phyloP scores from a whole-genome alignment of 345 rosid genomes.

The Stellera chamaejasme region DNA sequence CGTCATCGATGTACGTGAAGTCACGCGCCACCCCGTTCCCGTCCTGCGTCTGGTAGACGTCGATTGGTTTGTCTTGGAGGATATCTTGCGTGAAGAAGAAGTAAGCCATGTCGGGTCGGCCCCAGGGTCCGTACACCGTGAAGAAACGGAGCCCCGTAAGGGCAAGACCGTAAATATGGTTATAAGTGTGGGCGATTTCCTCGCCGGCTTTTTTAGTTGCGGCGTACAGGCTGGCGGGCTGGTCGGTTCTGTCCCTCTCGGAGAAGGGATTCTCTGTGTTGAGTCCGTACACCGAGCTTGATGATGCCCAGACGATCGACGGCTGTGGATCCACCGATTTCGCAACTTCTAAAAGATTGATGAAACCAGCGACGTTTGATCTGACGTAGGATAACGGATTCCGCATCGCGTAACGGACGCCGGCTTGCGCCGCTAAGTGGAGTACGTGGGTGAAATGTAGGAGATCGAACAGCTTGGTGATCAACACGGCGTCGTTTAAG shows the following conservation, averaged over 20 bases:
- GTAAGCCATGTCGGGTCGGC: conserved; percentile 4
- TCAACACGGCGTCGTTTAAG: conserved; percentile 51
- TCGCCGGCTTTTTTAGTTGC: conserved; percentile 22
- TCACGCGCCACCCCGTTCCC: background rate
- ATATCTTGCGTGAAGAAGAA: conserved; percentile 4
- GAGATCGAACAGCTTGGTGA: conserved; percentile 65
- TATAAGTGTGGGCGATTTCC: conserved; percentile 5
- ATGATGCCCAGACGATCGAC: conserved; percentile 77
- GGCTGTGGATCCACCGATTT: conserved; percentile 75
- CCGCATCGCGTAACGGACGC: conserved; percentile 87
- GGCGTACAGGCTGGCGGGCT: conserved; percentile 85
- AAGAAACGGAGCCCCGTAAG: conserved; percentile 3
- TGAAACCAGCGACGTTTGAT: conserved; percentile 76
- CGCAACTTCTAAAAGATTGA: conserved; percentile 63
- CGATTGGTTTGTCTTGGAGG: background rate
- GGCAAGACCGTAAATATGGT: background rate
- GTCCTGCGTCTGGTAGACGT: background rate
- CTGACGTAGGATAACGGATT: conserved; percentile 73
- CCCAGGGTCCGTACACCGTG: conserved; percentile 7
- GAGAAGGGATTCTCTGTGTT: conserved; percentile 82
- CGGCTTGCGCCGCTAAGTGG: conserved; percentile 89
- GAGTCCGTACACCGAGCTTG: conserved; percentile 83
- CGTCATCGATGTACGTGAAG: conserved; percentile 5
- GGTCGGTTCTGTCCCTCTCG: conserved; percentile 62
- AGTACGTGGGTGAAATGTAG: conserved; percentile 79